Evolutionary conservation across 768 basidiomycete genomes (phyloP).

Genomic region (Amanita brunnescens): DNA sequence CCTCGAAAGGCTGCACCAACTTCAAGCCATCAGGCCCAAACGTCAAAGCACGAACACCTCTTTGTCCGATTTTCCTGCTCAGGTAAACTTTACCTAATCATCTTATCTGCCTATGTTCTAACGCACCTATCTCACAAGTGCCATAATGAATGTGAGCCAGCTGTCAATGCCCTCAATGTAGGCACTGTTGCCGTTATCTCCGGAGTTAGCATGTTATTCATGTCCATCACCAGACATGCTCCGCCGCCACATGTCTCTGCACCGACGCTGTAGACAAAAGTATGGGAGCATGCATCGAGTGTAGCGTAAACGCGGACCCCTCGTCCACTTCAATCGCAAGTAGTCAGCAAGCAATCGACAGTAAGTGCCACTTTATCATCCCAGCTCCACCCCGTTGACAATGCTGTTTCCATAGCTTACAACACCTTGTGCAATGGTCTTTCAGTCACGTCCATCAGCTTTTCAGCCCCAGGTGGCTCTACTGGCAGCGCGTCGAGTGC

Average conservation of each 20-base stretch:
- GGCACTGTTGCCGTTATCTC: too few relatives aligned
- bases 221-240: background rate
- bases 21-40: too few relatives aligned
- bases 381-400: background rate
- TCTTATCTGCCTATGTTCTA: too few relatives aligned
- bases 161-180: too few relatives aligned
- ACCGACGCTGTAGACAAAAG: background rate
- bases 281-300: background rate
- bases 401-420: background rate
- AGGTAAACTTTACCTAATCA: too few relatives aligned
- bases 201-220: too few relatives aligned
- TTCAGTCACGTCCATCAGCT: background rate
- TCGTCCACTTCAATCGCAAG: background rate
- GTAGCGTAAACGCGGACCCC: background rate
- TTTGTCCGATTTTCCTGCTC: too few relatives aligned
- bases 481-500: background rate
- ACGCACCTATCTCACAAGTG: too few relatives aligned
- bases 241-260: conserved; percentile 1
- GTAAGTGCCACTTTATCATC: background rate
- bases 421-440: background rate
- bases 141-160: too few relatives aligned
- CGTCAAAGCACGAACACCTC: too few relatives aligned
- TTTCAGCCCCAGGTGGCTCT: background rate
- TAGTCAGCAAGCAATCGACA: background rate
- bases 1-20: too few relatives aligned